phyloP scores from a whole-genome alignment of 2,329 filamentous ascomycete genomes.

The Ilyonectria robusta region DNA sequence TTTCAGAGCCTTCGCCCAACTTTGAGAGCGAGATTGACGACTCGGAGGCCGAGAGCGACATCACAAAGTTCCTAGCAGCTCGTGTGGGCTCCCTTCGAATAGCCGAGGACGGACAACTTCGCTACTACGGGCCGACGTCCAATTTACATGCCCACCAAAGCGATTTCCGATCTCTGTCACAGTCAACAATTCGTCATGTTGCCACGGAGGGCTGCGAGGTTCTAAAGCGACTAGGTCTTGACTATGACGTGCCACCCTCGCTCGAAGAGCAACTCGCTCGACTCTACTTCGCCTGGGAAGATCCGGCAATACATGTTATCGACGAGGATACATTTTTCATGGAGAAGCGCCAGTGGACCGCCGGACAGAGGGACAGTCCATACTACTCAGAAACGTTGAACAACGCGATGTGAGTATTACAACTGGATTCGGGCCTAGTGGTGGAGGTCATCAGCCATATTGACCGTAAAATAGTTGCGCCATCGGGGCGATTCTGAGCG shows the following conservation, averaged over 20 bases:
- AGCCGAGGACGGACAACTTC: constrained; percentile 34
- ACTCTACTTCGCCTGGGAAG: constrained; percentile 46
- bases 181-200: constrained; percentile 9
- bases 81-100: constrained; percentile 34
- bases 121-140: constrained; percentile 41
- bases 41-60: constrained; percentile 6
- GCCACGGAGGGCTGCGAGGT: constrained; percentile 8
- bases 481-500: constrained; percentile 28
- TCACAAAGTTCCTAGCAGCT: constrained; percentile 30
- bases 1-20: neutral
- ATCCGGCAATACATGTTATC: constrained; percentile 42
- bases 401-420: constrained; percentile 41
- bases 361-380: constrained; percentile 21
- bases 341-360: constrained; percentile 19
- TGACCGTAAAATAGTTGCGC: constrained; percentile 25
- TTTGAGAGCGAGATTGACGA: neutral
- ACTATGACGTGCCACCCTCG: constrained; percentile 24
- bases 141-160: constrained; percentile 30
- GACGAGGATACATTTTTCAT: constrained; percentile 40
- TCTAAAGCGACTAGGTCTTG: constrained; percentile 26
- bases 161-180: constrained; percentile 11
- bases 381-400: constrained; percentile 45
- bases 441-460: neutral
- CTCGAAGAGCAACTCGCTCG: constrained; percentile 38
- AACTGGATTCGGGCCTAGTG: neutral